Percentiles rank a stretch among this genome's conserved stretches.
phyloP scores from a whole-genome alignment of 345 rosid genomes.

The Corchorus capsularis region DNA sequence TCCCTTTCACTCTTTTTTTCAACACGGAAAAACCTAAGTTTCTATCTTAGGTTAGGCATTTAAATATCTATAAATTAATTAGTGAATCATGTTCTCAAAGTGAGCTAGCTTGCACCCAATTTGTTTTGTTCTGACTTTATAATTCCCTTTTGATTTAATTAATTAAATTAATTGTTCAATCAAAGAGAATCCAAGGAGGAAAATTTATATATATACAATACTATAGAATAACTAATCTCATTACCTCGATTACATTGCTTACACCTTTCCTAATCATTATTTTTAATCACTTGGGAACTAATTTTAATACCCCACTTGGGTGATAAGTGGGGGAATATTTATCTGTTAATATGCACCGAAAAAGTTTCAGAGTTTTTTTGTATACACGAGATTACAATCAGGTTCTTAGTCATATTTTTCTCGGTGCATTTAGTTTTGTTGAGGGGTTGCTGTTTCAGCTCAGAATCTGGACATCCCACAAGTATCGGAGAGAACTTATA shows the following conservation, averaged over 20 bases:
- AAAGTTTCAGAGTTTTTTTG: no score
- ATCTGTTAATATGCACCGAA: no score
- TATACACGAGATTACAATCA: no score
- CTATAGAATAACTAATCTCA: neutral
- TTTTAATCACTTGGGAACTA: no score
- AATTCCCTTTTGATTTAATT: neutral
- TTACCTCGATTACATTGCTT: neutral
- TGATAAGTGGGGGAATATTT: no score
- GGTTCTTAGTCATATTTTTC: no score
- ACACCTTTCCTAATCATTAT: neutral
- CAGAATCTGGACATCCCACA: no score
- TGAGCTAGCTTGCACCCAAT: slow-evolving; percentile 3
- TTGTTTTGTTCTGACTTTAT: neutral
- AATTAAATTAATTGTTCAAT: neutral
- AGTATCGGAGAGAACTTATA: no score
- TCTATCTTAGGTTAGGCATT: neutral
- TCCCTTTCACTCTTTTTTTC: neutral
- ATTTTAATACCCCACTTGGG: no score
- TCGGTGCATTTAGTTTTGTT: no score
- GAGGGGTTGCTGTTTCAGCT: no score
- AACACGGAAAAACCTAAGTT: neutral
- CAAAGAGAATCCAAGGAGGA: neutral
- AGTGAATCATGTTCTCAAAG: neutral
- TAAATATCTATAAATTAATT: neutral
- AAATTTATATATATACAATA: neutral